Evolutionary conservation across 2,329 filamentous ascomycete genomes (phyloP).

Genomic region (Talaromyces sp.): DNA sequence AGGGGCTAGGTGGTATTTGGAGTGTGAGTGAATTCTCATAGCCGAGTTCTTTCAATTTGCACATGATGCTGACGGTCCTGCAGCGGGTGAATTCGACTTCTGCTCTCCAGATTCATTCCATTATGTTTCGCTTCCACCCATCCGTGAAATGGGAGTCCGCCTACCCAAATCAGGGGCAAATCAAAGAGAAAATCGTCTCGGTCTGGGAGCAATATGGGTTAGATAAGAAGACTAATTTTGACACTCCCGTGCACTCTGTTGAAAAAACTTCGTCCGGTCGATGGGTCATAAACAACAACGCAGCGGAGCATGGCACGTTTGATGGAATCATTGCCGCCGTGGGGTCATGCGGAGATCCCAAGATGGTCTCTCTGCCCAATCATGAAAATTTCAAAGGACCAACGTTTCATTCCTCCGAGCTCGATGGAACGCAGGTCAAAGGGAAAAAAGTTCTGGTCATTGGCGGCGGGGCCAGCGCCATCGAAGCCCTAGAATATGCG

Average conservation of each 20-base stretch:
- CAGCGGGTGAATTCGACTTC: conserved; percentile 77
- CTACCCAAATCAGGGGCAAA: conserved; percentile 74
- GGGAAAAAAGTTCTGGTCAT: conserved; percentile 73
- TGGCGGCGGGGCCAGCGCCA: conserved; percentile 73
- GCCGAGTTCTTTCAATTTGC: background rate
- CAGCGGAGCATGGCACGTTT: conserved; percentile 64
- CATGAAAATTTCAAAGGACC: conserved; percentile 67
- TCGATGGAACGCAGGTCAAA: conserved; percentile 67
- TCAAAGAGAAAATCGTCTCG: conserved; percentile 64
- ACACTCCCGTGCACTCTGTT: conserved; percentile 63
- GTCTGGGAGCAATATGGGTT: conserved; percentile 74
- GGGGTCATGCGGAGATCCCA: conserved; percentile 74
- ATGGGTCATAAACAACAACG: conserved; percentile 75
- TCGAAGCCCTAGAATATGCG: conserved; percentile 78
- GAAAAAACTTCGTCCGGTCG: conserved; percentile 63
- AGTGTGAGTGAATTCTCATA: conserved; percentile 48
- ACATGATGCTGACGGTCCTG: background rate
- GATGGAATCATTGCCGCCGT: conserved; percentile 74
- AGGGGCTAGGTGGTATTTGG: conserved; percentile 71
- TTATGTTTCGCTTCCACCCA: conserved; percentile 87
- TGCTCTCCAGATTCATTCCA: conserved; percentile 73
- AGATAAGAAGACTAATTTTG: conserved; percentile 65
- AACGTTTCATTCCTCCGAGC: conserved; percentile 68
- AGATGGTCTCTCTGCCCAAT: conserved; percentile 65
- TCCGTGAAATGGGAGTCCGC: conserved; percentile 67